Conservation (phyloP, 768 basidiomycete species). For the Pilatotrama ljubarskyi region DNA sequence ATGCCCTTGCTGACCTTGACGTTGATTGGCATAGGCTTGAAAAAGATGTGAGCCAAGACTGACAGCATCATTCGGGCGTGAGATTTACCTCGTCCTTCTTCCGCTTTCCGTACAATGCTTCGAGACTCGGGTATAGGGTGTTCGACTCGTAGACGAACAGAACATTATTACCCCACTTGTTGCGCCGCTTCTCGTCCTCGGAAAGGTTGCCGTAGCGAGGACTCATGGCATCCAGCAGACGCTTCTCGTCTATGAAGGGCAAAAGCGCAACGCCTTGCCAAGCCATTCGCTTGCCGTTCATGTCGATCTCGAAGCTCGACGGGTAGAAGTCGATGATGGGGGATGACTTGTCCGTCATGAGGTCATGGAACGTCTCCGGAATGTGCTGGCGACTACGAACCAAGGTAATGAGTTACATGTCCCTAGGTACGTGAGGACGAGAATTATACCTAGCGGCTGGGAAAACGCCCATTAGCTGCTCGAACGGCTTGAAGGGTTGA, state of each 20-base stretch:
- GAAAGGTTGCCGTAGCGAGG: conserved; percentile 61
- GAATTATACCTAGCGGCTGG: conserved; percentile 78
- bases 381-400: conserved; percentile 82
- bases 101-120: conserved; percentile 87
- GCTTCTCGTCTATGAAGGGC: conserved; percentile 89
- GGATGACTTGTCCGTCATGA: conserved; percentile 86
- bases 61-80: not conserved
- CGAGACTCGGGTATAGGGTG: conserved; percentile 83
- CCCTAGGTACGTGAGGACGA: conserved; percentile 7
- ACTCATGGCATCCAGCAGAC: conserved; percentile 84
- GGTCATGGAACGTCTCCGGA: conserved; percentile 76
- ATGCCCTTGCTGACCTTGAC: conserved; percentile 71
- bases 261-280: conserved; percentile 98
- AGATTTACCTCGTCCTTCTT: conserved; percentile 73
- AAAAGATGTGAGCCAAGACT: conserved; percentile 10
- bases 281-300: conserved; percentile 99
- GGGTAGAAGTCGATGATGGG: conserved; percentile 98
- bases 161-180: conserved; percentile 80
- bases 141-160: conserved; percentile 86
- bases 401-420: not conserved
- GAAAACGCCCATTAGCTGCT: conserved; percentile 98
- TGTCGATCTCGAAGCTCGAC: conserved; percentile 88
- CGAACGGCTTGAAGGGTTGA: conserved; percentile 93
- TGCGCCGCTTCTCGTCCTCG: conserved; percentile 82
- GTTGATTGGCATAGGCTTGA: conserved; percentile 76